Base-by-base conservation (phyloP, 1,284 basidiomycete species). In the Mycosarcoma maydis region DNA sequence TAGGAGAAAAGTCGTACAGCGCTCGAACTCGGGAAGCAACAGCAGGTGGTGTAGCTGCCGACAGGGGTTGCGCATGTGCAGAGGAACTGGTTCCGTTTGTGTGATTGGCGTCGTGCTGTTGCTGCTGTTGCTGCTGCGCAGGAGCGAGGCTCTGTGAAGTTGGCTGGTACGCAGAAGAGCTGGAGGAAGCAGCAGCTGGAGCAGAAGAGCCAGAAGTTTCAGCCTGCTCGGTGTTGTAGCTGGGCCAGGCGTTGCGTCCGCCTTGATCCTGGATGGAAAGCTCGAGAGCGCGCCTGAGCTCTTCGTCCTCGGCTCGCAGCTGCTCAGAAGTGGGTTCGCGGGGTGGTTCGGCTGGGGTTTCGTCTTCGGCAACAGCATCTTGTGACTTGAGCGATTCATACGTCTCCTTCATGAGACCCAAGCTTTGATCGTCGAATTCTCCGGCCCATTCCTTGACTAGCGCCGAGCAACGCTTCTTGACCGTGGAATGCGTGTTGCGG, bases 391-490 rank as follows among this genome's bases (percentile, higher is more conserved):
- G 85, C 58, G 84, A 86, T 64, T 91, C 89, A 78, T 92, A 92
- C 43, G 92, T 90, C 73, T 97, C 93, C 71, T 90, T 89, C 89
- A 97, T 95, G 41, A 98, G 85, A 3, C 92, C 92, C 6, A 98
- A 86, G 20, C 90, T 88, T 4, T 89, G 83, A 72, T 95, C 90
- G 23, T 86, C 86, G 32, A 74, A 78, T 52, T 95, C 92, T 58
- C 86, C 86, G 0, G 90, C 88, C 96, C 96, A 98, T 61, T 88
- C 84, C 34, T 89, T 90, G 71, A 99, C 86, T 46, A 94, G 85
- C 9, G 81, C 83, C 23, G 96, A 83, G 0, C 89, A 87, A 50
- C 91, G 87, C 71, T 87, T 88, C 81, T 90, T 89, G 27, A 98
- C 95, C 76, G 91, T 91, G 10, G 92, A 89, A 75, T 95, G 91